These are phyloP conservation scores for Acacia concinna DNA, from an alignment of 331 rosid genomes.

Conservation along the genomic window DNA sequence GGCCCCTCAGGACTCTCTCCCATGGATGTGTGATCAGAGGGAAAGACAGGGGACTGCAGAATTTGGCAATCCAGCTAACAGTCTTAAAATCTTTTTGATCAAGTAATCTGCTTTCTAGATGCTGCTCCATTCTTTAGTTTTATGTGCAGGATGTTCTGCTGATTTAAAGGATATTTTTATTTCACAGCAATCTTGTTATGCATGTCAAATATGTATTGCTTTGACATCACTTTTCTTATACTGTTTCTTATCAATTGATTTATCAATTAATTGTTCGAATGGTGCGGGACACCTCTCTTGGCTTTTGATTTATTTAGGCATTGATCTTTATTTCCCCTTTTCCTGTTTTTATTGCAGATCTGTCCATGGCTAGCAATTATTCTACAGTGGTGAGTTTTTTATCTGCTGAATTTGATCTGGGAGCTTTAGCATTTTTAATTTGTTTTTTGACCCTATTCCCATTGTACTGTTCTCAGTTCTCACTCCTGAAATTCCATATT, in stretches of 20 bases:
- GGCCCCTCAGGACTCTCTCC: background rate
- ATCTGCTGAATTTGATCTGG: conserved; percentile 28
- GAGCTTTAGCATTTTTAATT: conserved; percentile 33
- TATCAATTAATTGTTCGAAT: conserved; percentile 20
- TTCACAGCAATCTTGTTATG: background rate
- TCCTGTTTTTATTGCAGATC: conserved; percentile 59
- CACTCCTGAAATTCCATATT: conserved; percentile 18
- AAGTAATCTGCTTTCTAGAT: background rate
- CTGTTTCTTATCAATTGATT: conserved; percentile 23
- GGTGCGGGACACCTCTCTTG: conserved; percentile 9
- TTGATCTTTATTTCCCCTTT: conserved; percentile 39
- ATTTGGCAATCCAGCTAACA: background rate
- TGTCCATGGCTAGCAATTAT: conserved; percentile 67
- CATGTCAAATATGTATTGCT: background rate
- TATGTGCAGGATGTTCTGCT: background rate
- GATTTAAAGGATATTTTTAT: background rate
- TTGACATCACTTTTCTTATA: conserved; percentile 19
- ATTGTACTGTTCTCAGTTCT: conserved; percentile 16
- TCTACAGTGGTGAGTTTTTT: conserved; percentile 70
- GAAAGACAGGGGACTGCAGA: background rate
- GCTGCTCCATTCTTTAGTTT: conserved; percentile 9
- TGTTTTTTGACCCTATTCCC: conserved; percentile 26
- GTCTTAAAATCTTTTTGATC: background rate
- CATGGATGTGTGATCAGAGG: background rate
- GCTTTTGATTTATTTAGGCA: conserved; percentile 30